Conservation (phyloP, 805 yeast species). For the Torulaspora maleeae region DNA sequence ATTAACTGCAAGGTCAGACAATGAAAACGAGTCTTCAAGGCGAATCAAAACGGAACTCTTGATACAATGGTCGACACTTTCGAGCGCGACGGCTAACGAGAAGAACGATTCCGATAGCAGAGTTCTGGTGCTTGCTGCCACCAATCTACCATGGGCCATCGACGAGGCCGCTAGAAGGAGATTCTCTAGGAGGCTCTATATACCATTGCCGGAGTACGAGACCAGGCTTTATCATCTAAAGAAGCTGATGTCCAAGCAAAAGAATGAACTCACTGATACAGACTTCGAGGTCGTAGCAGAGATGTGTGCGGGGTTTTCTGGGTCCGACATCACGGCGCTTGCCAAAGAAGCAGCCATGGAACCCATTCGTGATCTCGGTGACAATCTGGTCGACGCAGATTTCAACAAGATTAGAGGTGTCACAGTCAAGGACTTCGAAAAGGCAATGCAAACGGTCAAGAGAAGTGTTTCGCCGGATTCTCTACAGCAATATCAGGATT, state of each 20-base stretch:
- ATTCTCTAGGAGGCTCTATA: slow-evolving; percentile 87
- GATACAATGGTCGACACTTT: slow-evolving; percentile 91
- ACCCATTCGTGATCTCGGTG: slow-evolving; percentile 87
- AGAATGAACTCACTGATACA: slow-evolving; percentile 55
- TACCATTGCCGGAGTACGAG: slow-evolving; percentile 86
- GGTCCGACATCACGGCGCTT: slow-evolving; percentile 88
- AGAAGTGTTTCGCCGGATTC: slow-evolving; percentile 89
- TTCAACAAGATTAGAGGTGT: slow-evolving; percentile 80
- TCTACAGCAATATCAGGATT: slow-evolving; percentile 69
- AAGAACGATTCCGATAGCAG: slow-evolving; percentile 42
- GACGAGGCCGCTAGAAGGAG: slow-evolving; percentile 97
- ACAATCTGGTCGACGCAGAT: slow-evolving; percentile 61
- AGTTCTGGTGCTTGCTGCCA: slow-evolving; percentile 89
- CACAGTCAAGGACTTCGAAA: slow-evolving; percentile 65
- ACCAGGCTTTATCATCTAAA: slow-evolving; percentile 71
- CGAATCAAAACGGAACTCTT: slow-evolving; percentile 90
- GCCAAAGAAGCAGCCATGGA: slow-evolving; percentile 99
- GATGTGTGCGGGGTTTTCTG: slow-evolving; percentile 81
- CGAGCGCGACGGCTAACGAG: slow-evolving; percentile 73
- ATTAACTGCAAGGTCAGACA: slow-evolving; percentile 69
- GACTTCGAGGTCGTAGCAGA: slow-evolving; percentile 60
- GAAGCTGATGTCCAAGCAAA: slow-evolving; percentile 66
- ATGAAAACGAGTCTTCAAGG: slow-evolving; percentile 84
- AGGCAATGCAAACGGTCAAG: slow-evolving; percentile 70
- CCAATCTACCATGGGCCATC: slow-evolving; percentile 94